Conservation (phyloP, 768 basidiomycete species). For the Tulasnella sp. region DNA sequence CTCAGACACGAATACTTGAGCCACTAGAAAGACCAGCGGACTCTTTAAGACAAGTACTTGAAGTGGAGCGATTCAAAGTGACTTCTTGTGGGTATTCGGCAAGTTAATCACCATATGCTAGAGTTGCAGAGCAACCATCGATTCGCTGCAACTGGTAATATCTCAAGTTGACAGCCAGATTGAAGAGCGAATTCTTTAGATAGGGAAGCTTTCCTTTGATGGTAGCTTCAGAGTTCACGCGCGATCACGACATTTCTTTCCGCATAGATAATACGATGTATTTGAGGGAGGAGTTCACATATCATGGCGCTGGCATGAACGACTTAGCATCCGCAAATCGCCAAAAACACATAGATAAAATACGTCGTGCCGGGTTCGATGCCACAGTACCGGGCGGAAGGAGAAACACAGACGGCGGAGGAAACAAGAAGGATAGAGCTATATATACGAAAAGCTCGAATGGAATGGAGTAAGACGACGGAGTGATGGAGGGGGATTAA, state of each 20-base stretch:
- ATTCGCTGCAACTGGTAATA: too few relatives aligned
- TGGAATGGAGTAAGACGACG: neutral
- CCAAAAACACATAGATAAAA: neutral
- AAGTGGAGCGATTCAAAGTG: too few relatives aligned
- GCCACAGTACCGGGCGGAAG: neutral
- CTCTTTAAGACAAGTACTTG: too few relatives aligned
- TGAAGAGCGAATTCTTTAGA: too few relatives aligned
- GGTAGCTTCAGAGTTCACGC: neutral
- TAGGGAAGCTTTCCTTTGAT: neutral
- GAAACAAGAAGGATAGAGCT: neutral
- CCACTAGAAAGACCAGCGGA: too few relatives aligned
- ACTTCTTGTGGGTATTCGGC: too few relatives aligned
- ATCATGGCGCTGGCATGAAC: neutral
- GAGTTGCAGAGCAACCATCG: too few relatives aligned
- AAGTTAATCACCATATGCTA: too few relatives aligned
- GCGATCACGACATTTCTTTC: neutral
- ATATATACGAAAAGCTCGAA: neutral
- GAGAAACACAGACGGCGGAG: neutral
- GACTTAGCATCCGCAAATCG: neutral
- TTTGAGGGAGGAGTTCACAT: neutral
- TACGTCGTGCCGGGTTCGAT: neutral
- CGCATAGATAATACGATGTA: neutral
- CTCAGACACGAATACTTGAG: too few relatives aligned
- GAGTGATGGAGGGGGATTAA: neutral
- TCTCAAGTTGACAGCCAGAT: too few relatives aligned